Evolutionary conservation across 176 grass and related monocot genomes (phyloP), one percentile per base, ranked within the genome.

Genomic region (Urochloa ruziziensis): DNA sequence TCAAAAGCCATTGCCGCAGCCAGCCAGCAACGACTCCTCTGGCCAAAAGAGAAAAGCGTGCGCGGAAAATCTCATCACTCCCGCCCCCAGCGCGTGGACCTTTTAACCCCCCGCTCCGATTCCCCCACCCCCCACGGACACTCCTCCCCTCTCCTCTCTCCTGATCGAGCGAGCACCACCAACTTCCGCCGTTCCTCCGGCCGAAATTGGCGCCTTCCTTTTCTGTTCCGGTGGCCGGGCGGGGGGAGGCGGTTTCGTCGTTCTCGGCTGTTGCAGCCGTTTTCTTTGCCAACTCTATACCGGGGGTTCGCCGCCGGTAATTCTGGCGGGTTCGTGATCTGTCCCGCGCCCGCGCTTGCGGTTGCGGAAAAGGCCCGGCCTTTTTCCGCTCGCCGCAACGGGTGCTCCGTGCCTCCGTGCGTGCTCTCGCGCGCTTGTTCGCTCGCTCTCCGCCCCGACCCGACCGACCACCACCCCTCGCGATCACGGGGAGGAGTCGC

Each of bases 61-160:
- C 62, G 82, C 69, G 63, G 63, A 77, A 82, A 70, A 81, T 52
- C 88, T 85, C 82, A 66, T 75, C 85, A 35, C 77, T 54, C 24
- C 68, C 53, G 14, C n/a, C 56, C 56, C 56, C 56, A n/a, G n/a
- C 56, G 56, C 83, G 23, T 73, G 46, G 67, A 79, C 84, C 80
- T 83, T 87, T 87, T 83, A 83, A 83, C 54, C 27, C 42, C 27
- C 27, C 9, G 21, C 46, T 32, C 78, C 47, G 13, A 62, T 82
- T 82, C 83, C 72, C 78, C 54, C 79, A 28, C 47, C 12, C 61
- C 62, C 52, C 59, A 4, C 49, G 27, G 32, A 32, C 56, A n/a
- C 65, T 30, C 40, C 80, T 8, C 12, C 19, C 7, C 29, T 36
- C n/a, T 5, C 21, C 62, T 14, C 39, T 0, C 5, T 44, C 29